Base-by-base conservation (phyloP, 148 eudicot species). In the Limonium bicolor region DNA sequence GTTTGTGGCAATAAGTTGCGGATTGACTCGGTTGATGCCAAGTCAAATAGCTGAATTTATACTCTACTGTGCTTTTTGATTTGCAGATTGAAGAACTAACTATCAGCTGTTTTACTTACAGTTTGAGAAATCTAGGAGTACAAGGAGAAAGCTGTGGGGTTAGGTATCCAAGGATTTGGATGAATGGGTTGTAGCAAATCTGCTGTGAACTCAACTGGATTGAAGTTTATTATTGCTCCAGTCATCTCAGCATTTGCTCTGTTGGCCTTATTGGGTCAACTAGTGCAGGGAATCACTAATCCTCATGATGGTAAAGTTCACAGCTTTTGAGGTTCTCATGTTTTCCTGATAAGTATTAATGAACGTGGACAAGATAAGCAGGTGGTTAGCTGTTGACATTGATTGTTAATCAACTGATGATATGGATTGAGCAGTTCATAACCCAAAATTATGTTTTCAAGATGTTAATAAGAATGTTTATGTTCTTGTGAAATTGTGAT, bases 171-270 rank as follows among this genome's bases (percentile, higher is more conserved):
- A 50, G 22, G 46, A 33, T 11, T 59, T 60, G 58, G 66, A 68
- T 62, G 69, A 64, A 80, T 80, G 85, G 69, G 56, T 69, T 46
- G 60, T 66, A 64, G 24, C 51, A 59, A 68, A 71, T 61, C 67
- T 69, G 43, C 23, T 15, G 22, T 25, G 35, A 38, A 16, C 33
- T 43, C 26, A 52, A 31, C 41, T 32, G 52, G 20, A 39, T 49
- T 41, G 46, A 60, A 60, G 64, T n/a, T n/a, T n/a, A n/a, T n/a
- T n/a, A n/a, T n/a, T n/a, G n/a, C n/a, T n/a, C n/a, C n/a, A n/a
- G n/a, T n/a, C n/a, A n/a, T n/a, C n/a, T n/a, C n/a, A n/a, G n/a
- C n/a, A 60, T 69, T 50, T 48, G 45, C 48, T 37, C 46, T 20
- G 17, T 58, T 23, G 39, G 50, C 55, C 41, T 64, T 15, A 3